A percentile compares a stretch with the other conserved stretches of the same genome.
phyloP scores from a whole-genome alignment of 179 eudicot genomes.

The Pouteria campechiana region DNA sequence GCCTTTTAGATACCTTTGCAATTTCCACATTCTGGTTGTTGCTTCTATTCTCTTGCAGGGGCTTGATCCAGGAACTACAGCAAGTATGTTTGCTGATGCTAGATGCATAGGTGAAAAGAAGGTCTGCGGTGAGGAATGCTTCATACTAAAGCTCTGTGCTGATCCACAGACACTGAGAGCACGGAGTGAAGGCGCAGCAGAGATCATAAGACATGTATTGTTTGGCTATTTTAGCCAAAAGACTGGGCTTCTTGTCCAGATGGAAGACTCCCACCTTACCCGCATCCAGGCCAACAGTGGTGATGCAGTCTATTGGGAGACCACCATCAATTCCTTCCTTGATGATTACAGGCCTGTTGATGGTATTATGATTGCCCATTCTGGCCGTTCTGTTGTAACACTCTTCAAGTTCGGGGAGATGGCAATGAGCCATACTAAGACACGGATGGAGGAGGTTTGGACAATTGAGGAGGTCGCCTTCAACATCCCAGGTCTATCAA shows the following conservation, averaged over 20 bases:
- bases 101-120: conserved; percentile 78
- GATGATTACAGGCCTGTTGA: conserved; percentile 84
- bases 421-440: conserved; percentile 97
- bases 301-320: conserved; percentile 91
- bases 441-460: conserved; percentile 97
- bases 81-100: conserved; percentile 81
- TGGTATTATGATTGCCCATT: conserved; percentile 91
- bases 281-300: conserved; percentile 85
- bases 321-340: conserved; percentile 77
- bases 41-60: conserved; percentile 37
- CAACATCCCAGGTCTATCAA: conserved; percentile 75
- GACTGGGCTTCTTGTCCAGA: conserved; percentile 76
- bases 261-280: conserved; percentile 95
- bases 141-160: conserved; percentile 77
- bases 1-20: no score
- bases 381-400: conserved; percentile 85
- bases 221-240: conserved; percentile 94
- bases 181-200: conserved; percentile 92
- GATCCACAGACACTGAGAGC: conserved; percentile 80
- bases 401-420: conserved; percentile 85
- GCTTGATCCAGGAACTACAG: conserved; percentile 91
- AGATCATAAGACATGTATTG: conserved; percentile 79
- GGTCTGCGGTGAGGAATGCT: conserved; percentile 77
- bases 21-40: background rate
- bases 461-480: conserved; percentile 93